Evolutionary conservation across 495 filamentous ascomycete species (phyloP), one percentile per base, ranked within the genome.

Genomic region (Neurospora sp.): DNA sequence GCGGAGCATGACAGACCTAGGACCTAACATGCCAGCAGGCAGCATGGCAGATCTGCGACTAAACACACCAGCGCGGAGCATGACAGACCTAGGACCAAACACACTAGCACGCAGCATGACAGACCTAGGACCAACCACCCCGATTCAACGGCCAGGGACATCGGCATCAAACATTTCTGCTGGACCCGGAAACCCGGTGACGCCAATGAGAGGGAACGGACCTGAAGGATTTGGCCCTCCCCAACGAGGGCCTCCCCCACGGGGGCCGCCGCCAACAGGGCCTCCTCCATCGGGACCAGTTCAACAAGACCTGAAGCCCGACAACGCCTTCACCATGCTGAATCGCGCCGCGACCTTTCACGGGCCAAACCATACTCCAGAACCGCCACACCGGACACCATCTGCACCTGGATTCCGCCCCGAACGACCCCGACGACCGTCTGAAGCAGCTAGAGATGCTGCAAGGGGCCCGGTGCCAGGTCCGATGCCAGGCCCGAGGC

Each of bases 271-370:
- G 53, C 53, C 53, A 61, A 6, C 22, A 14, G 53, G 53, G 12
- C 53, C 4, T 27, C 12, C 45, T 22, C 45, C 45, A 10, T 22
- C 9, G 8, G 45, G 45, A 48, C 8, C 44, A 22, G 44, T 65
- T 14, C 73, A 77, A 20, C 79, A 81, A 22, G 79, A 80, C 17
- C 75, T 78, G 61, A 77, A 78, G 37, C 81, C 78, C 8, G 81
- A 81, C 70, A 22, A 65, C 27, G 82, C 78, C 8, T 76, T 84
- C 20, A 77, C 76, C 9, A 75, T 83, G 17, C 81, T 82, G 12
- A 84, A 77, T 73, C 83, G 89, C 17, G 85, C 88, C 31, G 86
- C 86, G 44, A 90, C 87, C 0, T 89, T 89, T 72, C 88, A 89
- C 3, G 75, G 80, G 44, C 78, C 78, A 38, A 82, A 75, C 75